Conservation (phyloP, 495 filamentous ascomycete species). For the Monascus purpureus region DNA sequence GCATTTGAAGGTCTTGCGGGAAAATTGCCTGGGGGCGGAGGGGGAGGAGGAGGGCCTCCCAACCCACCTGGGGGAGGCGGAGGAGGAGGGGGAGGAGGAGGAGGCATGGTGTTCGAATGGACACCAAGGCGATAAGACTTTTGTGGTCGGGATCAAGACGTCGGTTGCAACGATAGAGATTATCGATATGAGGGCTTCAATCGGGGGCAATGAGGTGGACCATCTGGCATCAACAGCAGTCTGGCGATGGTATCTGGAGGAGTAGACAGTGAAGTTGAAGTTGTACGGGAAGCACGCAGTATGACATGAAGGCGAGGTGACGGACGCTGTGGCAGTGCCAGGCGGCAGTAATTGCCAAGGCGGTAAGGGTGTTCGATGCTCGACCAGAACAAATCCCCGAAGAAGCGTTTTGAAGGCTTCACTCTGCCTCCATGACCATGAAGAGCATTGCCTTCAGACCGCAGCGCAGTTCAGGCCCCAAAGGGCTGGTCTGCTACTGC, state of each 20-base stretch:
- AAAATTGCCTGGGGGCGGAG: constrained; percentile 38
- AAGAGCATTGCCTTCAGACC: constrained; percentile 19
- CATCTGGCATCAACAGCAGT: constrained; percentile 1
- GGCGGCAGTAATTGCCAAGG: background rate
- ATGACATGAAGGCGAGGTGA: too few relatives aligned
- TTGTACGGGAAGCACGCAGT: too few relatives aligned
- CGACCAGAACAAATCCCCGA: too few relatives aligned
- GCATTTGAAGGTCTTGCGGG: constrained; percentile 33
- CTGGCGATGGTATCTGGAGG: background rate
- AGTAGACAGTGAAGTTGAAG: too few relatives aligned
- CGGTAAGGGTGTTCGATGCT: background rate
- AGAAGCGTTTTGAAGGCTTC: too few relatives aligned
- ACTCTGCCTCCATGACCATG: constrained; percentile 11
- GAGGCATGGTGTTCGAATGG: constrained; percentile 36
- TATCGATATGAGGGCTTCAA: too few relatives aligned
- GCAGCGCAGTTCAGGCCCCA: constrained; percentile 10
- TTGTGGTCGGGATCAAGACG: too few relatives aligned
- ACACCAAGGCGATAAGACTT: background rate
- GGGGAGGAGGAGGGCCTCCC: constrained; percentile 59
- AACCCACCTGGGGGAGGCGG: constrained; percentile 46
- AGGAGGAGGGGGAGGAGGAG: constrained; percentile 57
- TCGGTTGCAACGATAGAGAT: too few relatives aligned
- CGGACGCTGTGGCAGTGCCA: background rate
- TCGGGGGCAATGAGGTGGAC: background rate
- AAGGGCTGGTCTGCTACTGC: constrained; percentile 22